Evolutionary conservation across 2,329 filamentous ascomycete genomes (phyloP).

Genomic region (Penicillium palitans): DNA sequence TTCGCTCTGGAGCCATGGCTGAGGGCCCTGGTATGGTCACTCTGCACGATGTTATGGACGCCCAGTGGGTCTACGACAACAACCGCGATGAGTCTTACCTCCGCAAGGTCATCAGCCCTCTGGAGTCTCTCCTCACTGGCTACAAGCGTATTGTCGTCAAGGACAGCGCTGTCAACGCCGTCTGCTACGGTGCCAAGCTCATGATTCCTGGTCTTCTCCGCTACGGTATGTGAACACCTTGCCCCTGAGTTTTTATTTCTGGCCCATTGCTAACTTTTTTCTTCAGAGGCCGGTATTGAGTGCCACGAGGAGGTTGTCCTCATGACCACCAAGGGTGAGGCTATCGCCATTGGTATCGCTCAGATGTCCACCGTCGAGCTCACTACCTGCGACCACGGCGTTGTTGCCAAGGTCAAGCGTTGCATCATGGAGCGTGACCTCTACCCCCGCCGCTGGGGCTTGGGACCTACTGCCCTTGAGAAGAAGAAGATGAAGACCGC

Average conservation of each 20-base stretch:
- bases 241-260: background rate
- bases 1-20: constrained; percentile 91
- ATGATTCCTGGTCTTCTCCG: constrained; percentile 96
- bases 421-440: constrained; percentile 99
- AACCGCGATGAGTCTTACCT: constrained; percentile 91
- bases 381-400: constrained; percentile 93
- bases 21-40: constrained; percentile 88
- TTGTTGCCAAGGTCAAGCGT: constrained; percentile 98
- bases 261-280: constrained; percentile 11
- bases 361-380: constrained; percentile 99
- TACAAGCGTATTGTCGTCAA: constrained; percentile 99
- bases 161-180: constrained; percentile 92
- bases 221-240: constrained; percentile 63
- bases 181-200: constrained; percentile 97
- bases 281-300: constrained; percentile 79
- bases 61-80: constrained; percentile 95
- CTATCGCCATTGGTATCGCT: constrained; percentile 91
- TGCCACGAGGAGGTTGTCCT: constrained; percentile 94
- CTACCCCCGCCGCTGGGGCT: constrained; percentile 94
- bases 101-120: constrained; percentile 83
- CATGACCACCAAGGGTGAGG: constrained; percentile 99
- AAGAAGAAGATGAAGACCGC: constrained; percentile 99
- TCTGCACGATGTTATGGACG: constrained; percentile 91
- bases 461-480: constrained; percentile 87
- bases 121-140: constrained; percentile 85